Percentiles rank a stretch among this genome's conserved stretches.
Evolutionary conservation across 106 monocot genomes (phyloP).

Genomic region (Dioscorea alata): DNA sequence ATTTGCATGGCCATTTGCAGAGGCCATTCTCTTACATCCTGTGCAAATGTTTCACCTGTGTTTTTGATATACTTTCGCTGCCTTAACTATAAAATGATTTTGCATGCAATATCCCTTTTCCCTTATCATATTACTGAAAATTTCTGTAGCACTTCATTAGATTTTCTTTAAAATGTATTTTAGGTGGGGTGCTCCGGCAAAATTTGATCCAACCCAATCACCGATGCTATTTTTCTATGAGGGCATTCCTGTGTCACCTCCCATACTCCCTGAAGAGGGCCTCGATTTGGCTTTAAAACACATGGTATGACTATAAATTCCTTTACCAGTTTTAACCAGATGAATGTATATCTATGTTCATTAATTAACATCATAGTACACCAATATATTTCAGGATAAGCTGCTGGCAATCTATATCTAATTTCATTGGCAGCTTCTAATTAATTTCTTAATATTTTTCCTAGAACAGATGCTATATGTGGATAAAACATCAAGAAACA

Average conservation of each 20-base stretch:
- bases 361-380: no score
- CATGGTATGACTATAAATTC: slow-evolving; percentile 49
- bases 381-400: no score
- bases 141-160: no score
- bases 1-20: no score
- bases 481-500: slow-evolving; percentile 30
- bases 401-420: neutral
- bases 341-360: no score
- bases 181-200: slow-evolving; percentile 98
- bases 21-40: no score
- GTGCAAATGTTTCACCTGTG: no score
- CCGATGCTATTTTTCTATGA: slow-evolving; percentile 96
- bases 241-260: slow-evolving; percentile 66
- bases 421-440: neutral
- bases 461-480: slow-evolving; percentile 53
- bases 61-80: no score
- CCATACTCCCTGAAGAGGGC: slow-evolving; percentile 58
- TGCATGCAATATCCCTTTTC: no score
- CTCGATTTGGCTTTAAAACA: slow-evolving; percentile 68
- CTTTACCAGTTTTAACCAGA: no score
- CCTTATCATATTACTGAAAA: no score
- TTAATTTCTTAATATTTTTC: neutral
- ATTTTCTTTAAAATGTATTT: neutral
- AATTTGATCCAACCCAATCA: slow-evolving; percentile 81
- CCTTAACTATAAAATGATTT: no score